Evolutionary conservation across 352 stramenopile species (phyloP).

Genomic region (Phytophthora pistaciae): DNA sequence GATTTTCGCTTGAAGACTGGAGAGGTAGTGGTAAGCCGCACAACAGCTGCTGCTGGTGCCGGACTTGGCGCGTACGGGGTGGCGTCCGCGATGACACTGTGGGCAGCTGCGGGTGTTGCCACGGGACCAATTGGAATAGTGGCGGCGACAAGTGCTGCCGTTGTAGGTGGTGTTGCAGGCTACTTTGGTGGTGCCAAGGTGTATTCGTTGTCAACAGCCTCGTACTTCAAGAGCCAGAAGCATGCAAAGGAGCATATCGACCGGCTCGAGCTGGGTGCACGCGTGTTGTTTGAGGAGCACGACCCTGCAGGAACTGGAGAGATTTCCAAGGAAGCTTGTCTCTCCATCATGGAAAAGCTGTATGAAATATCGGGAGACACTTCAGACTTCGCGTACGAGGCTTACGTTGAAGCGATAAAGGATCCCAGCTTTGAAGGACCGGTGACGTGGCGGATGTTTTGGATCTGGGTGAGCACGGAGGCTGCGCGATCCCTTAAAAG

Average conservation of each 20-base stretch:
- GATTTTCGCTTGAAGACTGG: conserved; percentile 83
- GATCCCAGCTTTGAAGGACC: conserved; percentile 67
- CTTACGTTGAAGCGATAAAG: conserved; percentile 64
- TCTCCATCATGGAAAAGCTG: conserved; percentile 79
- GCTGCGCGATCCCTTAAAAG: conserved; percentile 70
- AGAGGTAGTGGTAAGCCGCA: conserved; percentile 79
- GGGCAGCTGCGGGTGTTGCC: conserved; percentile 79
- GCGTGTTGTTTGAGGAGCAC: conserved; percentile 89
- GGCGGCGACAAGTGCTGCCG: conserved; percentile 73
- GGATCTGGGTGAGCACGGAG: conserved; percentile 86
- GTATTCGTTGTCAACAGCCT: conserved; percentile 73
- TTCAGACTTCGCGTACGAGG: conserved; percentile 69
- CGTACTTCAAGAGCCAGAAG: conserved; percentile 80
- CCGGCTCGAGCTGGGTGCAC: conserved; percentile 74
- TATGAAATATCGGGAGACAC: conserved; percentile 75
- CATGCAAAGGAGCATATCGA: conserved; percentile 87
- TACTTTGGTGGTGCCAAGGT: conserved; percentile 83
- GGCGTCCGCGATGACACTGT: conserved; percentile 75
- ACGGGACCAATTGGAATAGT: conserved; percentile 77
- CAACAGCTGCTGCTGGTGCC: conserved; percentile 73
- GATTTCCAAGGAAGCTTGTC: conserved; percentile 78
- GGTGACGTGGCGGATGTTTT: conserved; percentile 86
- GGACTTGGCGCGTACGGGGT: conserved; percentile 79
- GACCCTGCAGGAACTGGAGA: conserved; percentile 60
- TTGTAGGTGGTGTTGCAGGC: conserved; percentile 80